Evolutionary conservation across 257 asterid species (phyloP).

Genomic region (Plectranthus barbatus): DNA sequence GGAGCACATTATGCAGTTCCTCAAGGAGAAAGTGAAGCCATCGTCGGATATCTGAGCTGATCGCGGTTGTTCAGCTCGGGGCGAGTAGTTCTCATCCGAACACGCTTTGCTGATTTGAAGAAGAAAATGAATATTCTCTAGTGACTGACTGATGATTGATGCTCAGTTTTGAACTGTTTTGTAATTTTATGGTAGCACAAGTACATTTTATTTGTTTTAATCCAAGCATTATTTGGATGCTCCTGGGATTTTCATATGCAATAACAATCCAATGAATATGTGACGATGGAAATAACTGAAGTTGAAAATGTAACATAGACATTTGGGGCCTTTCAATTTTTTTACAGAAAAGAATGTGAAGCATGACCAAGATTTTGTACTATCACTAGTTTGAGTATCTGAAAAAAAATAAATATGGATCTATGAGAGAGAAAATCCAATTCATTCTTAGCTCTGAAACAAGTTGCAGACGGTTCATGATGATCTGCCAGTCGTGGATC

Average conservation of each 20-base stretch:
- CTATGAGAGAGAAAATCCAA: no score
- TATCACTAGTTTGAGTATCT: no score
- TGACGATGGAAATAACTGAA: no score
- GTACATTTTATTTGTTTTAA: background rate
- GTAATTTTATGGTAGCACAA: background rate
- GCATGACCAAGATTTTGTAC: no score
- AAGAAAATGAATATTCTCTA: background rate
- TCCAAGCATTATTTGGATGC: background rate
- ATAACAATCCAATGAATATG: no score
- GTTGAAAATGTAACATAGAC: background rate
- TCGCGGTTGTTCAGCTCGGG: background rate
- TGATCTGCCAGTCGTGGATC: no score
- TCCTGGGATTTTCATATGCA: no score
- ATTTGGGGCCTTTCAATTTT: no score
- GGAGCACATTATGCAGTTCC: conserved; percentile 80
- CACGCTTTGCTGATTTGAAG: background rate
- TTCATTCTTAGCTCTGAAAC: no score
- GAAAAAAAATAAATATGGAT: no score
- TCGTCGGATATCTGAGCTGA: conserved; percentile 36
- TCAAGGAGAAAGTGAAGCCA: conserved; percentile 74
- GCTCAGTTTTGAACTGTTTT: background rate
- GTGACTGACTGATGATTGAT: background rate
- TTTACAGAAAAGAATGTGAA: no score
- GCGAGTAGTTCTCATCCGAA: background rate
- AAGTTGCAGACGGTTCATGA: no score